These are phyloP conservation scores for Chiua virens DNA, from an alignment of 768 basidiomycete species.

Conservation along the genomic window DNA sequence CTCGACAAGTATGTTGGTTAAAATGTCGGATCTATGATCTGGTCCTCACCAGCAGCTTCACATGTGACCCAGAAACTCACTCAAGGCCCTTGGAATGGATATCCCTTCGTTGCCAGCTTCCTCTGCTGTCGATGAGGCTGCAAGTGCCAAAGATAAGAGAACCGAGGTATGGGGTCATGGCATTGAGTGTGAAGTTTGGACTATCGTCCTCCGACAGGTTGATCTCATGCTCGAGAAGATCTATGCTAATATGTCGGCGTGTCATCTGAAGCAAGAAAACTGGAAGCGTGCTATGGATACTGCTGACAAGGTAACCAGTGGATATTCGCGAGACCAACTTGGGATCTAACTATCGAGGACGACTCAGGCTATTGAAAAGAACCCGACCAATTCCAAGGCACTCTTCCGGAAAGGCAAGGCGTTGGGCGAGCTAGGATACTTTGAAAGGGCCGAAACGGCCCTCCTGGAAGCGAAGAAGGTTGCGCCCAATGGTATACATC, in stretches of 20 bases:
- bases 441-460: slow-evolving; percentile 68
- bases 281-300: slow-evolving; percentile 79
- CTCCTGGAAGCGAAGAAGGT: slow-evolving; percentile 65
- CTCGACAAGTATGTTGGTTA: slow-evolving; percentile 64
- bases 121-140: slow-evolving; percentile 30
- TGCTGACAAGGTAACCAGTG: slow-evolving; percentile 64
- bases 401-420: slow-evolving; percentile 82
- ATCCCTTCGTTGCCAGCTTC: not conserved
- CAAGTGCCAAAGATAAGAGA: slow-evolving; percentile 48
- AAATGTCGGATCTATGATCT: not conserved
- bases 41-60: slow-evolving; percentile 1
- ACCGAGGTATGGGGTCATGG: slow-evolving; percentile 53
- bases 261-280: slow-evolving; percentile 76
- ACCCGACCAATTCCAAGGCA: slow-evolving; percentile 75
- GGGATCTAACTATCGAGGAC: not conserved
- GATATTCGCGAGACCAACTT: not conserved
- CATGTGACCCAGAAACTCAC: slow-evolving; percentile 45
- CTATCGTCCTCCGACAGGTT: slow-evolving; percentile 41
- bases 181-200: not conserved
- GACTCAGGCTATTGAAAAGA: slow-evolving; percentile 67
- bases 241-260: slow-evolving; percentile 83
- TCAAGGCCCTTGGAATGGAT: slow-evolving; percentile 50
- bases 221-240: slow-evolving; percentile 79
- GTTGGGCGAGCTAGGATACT: slow-evolving; percentile 70
- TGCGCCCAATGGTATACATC: slow-evolving; percentile 52